A percentile compares a stretch with the other conserved stretches of the same genome.
phyloP scores from a whole-genome alignment of 148 eudicot species.

The Fagopyrum esculentum region DNA sequence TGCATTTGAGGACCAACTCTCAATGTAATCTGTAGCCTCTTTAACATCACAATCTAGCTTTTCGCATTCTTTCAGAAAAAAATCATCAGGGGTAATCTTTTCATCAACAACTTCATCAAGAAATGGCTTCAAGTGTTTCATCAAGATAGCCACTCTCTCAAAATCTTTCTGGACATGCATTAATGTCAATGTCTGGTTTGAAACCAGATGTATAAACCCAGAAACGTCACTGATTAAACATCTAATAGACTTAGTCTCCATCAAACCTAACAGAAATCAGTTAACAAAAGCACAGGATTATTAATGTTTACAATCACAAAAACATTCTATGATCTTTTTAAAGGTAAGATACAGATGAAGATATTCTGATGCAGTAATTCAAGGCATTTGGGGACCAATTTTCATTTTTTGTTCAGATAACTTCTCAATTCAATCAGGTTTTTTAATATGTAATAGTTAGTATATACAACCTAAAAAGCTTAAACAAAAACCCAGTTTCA shows the following conservation, averaged over 20 bases:
- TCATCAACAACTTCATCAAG: slow-evolving; percentile 52
- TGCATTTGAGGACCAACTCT: slow-evolving; percentile 65
- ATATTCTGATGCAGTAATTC: not conserved
- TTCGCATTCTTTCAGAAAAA: slow-evolving; percentile 59
- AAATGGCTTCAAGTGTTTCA: slow-evolving; percentile 65
- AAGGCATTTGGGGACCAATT: not conserved
- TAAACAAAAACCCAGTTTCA: not conserved
- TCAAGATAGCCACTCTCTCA: slow-evolving; percentile 31
- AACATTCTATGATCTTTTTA: not conserved
- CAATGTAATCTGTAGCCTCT: slow-evolving; percentile 72
- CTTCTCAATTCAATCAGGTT: not conserved
- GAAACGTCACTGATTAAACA: slow-evolving; percentile 69
- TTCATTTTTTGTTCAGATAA: not conserved
- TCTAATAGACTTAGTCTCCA: slow-evolving; percentile 66
- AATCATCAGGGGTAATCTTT: slow-evolving; percentile 39
- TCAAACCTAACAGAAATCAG: slow-evolving; percentile 35
- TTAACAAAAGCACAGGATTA: not conserved
- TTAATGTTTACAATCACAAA: not conserved
- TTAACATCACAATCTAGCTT: slow-evolving; percentile 57
- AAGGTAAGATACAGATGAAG: not conserved
- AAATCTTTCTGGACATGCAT: slow-evolving; percentile 56
- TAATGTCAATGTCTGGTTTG: slow-evolving; percentile 46
- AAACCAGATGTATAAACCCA: slow-evolving; percentile 73
- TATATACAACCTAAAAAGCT: not conserved
- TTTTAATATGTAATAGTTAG: not conserved